Conservation (phyloP, 768 basidiomycete species). For the Boletus subparvulus region DNA sequence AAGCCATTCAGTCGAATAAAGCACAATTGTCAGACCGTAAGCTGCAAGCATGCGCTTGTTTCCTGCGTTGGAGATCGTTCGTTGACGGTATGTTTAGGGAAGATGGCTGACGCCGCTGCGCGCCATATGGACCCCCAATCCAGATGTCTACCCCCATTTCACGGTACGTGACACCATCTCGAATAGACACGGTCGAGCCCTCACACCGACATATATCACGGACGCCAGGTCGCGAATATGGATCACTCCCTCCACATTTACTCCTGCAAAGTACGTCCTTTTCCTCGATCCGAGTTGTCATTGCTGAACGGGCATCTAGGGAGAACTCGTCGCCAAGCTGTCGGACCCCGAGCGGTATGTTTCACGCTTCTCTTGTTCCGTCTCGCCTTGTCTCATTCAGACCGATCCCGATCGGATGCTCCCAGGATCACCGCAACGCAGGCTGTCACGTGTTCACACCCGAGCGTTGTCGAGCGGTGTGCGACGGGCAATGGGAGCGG, state of each 20-base stretch:
- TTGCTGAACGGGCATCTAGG: slow-evolving; percentile 38
- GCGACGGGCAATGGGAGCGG: slow-evolving; percentile 80
- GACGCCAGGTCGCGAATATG: slow-evolving; percentile 69
- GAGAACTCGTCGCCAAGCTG: slow-evolving; percentile 65
- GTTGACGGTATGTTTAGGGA: slow-evolving; percentile 46
- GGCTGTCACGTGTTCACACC: slow-evolving; percentile 90
- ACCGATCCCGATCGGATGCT: too few species aligned
- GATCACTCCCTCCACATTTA: slow-evolving; percentile 74
- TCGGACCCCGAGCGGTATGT: slow-evolving; percentile 56
- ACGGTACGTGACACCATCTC: slow-evolving; percentile 48
- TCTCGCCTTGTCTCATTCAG: background rate
- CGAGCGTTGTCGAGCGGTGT: slow-evolving; percentile 67
- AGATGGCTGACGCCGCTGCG: slow-evolving; percentile 78
- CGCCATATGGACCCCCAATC: slow-evolving; percentile 77
- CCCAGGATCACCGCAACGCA: slow-evolving; percentile 76
- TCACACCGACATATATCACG: background rate
- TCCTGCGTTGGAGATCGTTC: background rate
- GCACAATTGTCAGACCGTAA: slow-evolving; percentile 82
- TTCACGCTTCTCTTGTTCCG: background rate
- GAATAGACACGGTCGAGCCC: background rate
- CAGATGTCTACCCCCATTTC: slow-evolving; percentile 80
- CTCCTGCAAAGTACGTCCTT: slow-evolving; percentile 57
- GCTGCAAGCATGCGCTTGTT: slow-evolving; percentile 14
- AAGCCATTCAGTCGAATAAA: slow-evolving; percentile 60
- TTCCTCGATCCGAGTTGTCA: background rate